Percentiles rank a stretch among this genome's conserved stretches.
Evolutionary conservation across 148 eudicot species (phyloP).

Genomic region (Tetragonia tetragonoides): DNA sequence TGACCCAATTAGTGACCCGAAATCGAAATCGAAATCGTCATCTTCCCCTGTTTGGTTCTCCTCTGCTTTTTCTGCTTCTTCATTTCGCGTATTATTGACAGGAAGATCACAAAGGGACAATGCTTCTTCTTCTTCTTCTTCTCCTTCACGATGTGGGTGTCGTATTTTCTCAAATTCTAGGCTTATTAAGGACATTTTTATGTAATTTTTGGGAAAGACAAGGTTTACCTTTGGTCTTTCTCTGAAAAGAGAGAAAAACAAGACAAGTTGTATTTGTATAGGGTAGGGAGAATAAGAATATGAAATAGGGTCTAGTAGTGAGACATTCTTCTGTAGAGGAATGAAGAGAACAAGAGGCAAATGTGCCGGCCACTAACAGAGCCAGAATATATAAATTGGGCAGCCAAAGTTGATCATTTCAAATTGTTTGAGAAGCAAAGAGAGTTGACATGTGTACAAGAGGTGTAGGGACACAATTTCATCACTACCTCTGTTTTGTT

Average conservation of each 20-base stretch:
- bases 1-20: slow-evolving; percentile 40
- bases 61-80: slow-evolving; percentile 52
- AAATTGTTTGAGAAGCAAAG: background rate
- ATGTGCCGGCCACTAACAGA: slow-evolving; percentile 30
- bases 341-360: slow-evolving; percentile 10
- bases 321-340: slow-evolving; percentile 13
- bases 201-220: background rate
- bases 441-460: background rate
- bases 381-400: slow-evolving; percentile 19
- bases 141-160: slow-evolving; percentile 4
- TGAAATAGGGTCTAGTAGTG: background rate
- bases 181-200: slow-evolving; percentile 8
- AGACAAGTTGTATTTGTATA: background rate
- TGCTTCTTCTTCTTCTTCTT: slow-evolving; percentile 29
- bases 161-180: slow-evolving; percentile 7
- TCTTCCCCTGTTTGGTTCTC: slow-evolving; percentile 9
- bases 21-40: slow-evolving; percentile 53
- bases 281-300: background rate
- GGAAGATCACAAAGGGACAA: background rate
- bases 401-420: slow-evolving; percentile 1
- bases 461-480: background rate
- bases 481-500: background rate
- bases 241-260: background rate
- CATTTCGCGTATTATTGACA: background rate
- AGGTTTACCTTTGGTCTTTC: background rate